Evolutionary conservation across 1,284 basidiomycete species (phyloP).

Genomic region (Rhodotorula glutinis): DNA sequence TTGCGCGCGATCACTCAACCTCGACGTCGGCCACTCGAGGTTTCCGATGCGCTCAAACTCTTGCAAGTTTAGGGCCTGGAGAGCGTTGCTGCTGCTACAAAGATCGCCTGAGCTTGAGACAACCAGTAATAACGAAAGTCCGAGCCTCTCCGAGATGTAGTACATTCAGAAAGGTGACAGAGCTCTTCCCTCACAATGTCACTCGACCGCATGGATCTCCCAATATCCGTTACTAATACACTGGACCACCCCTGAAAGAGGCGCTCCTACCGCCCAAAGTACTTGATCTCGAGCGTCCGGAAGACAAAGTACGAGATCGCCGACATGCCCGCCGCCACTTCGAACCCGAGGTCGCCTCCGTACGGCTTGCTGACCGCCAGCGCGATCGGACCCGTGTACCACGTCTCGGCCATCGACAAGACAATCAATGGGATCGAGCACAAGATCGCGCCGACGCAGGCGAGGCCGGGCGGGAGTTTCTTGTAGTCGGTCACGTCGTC

Average conservation of each 20-base stretch:
- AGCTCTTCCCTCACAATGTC: no score
- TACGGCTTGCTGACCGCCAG: conserved; percentile 18
- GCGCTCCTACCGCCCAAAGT: conserved; percentile 38
- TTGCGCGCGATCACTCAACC: no score
- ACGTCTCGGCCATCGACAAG: conserved; percentile 29
- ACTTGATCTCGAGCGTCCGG: conserved; percentile 43
- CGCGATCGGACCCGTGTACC: conserved; percentile 34
- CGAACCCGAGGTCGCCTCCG: conserved; percentile 51
- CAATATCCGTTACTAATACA: background rate
- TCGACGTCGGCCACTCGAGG: no score
- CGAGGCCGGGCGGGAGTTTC: conserved; percentile 58
- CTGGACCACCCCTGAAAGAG: background rate
- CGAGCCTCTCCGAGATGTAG: no score
- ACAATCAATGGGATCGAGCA: conserved; percentile 44
- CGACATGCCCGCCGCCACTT: conserved; percentile 49
- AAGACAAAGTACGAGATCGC: conserved; percentile 44
- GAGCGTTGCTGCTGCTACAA: no score
- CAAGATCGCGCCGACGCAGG: conserved; percentile 56
- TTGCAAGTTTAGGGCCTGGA: no score
- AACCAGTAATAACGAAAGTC: no score
- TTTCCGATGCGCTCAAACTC: no score
- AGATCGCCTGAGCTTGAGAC: no score
- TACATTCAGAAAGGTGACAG: no score
- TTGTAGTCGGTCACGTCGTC: conserved; percentile 57
- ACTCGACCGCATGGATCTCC: no score